Percentiles rank a stretch among this genome's conserved stretches.
Conservation (phyloP, 2,329 filamentous ascomycete genomes). For the Pochonia chlamydosporia region DNA sequence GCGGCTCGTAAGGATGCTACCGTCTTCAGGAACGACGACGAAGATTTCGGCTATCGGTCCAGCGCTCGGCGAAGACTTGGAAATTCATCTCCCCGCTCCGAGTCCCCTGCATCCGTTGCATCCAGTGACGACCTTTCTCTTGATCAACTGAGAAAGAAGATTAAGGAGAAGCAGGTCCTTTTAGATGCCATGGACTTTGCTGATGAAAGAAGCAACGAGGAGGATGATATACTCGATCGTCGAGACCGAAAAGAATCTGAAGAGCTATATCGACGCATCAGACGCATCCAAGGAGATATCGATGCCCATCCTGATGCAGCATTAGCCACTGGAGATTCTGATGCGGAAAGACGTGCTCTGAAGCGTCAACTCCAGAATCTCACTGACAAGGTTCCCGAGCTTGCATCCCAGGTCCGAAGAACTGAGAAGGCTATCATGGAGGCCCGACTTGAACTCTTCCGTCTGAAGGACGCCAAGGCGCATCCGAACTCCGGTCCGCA, state of each 20-base stretch:
- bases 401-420: conserved; percentile 86
- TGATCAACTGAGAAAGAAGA: conserved; percentile 87
- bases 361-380: conserved; percentile 85
- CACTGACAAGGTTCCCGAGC: conserved; percentile 83
- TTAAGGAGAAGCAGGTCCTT: conserved; percentile 88
- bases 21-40: conserved; percentile 93
- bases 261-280: conserved; percentile 86
- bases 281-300: conserved; percentile 89
- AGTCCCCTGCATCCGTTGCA: conserved; percentile 61
- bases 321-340: conserved; percentile 67
- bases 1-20: conserved; percentile 84
- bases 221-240: conserved; percentile 87
- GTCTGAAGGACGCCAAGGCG: conserved; percentile 86
- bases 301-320: conserved; percentile 78
- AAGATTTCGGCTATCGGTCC: conserved; percentile 86
- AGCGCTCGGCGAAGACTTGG: conserved; percentile 85
- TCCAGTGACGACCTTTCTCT: conserved; percentile 77
- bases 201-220: conserved; percentile 82
- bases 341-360: conserved; percentile 78
- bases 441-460: conserved; percentile 85
- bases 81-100: conserved; percentile 74
- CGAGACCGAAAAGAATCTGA: conserved; percentile 89
- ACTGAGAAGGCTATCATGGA: conserved; percentile 92
- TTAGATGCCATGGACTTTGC: conserved; percentile 95
- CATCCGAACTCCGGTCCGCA: conserved; percentile 74